Evolutionary conservation across 768 basidiomycete genomes (phyloP).

Genomic region (Rubroboletus satanas): DNA sequence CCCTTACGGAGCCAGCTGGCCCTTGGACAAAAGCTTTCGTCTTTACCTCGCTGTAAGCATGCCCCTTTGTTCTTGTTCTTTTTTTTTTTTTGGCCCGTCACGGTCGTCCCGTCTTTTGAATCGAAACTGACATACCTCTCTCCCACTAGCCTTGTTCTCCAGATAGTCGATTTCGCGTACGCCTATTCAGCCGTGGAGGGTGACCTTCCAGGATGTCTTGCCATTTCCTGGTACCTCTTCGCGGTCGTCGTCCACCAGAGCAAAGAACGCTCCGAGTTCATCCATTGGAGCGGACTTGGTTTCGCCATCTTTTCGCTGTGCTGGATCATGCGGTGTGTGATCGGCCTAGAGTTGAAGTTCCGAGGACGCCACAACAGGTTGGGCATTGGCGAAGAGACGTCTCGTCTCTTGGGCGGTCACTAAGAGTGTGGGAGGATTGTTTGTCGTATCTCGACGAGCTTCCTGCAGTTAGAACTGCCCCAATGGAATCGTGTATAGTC

Average conservation of each 20-base stretch:
- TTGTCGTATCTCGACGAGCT: background rate
- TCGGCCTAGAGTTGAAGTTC: constrained; percentile 36
- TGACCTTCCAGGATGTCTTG: constrained; percentile 64
- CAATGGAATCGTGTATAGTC: background rate
- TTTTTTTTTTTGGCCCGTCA: background rate
- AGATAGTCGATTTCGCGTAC: constrained; percentile 57
- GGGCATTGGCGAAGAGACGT: constrained; percentile 31
- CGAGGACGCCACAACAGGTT: constrained; percentile 31
- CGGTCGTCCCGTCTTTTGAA: background rate
- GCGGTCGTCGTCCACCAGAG: constrained; percentile 57
- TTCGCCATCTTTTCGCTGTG: constrained; percentile 61
- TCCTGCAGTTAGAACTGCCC: background rate
- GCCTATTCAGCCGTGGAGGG: constrained; percentile 62
- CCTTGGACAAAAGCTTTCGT: constrained; percentile 62
- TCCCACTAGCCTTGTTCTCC: constrained; percentile 46
- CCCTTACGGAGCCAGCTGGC: constrained; percentile 46
- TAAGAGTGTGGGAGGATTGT: background rate
- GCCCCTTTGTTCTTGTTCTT: background rate
- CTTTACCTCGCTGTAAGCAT: constrained; percentile 48
- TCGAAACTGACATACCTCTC: background rate
- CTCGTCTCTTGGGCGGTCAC: constrained; percentile 31
- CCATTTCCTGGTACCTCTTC: constrained; percentile 63
- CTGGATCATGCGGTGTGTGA: constrained; percentile 56
- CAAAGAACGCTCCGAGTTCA: constrained; percentile 43
- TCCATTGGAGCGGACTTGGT: constrained; percentile 65